Conservation (phyloP, 108 stramenopile species). For the Mayamaea pseudoterrestris region DNA sequence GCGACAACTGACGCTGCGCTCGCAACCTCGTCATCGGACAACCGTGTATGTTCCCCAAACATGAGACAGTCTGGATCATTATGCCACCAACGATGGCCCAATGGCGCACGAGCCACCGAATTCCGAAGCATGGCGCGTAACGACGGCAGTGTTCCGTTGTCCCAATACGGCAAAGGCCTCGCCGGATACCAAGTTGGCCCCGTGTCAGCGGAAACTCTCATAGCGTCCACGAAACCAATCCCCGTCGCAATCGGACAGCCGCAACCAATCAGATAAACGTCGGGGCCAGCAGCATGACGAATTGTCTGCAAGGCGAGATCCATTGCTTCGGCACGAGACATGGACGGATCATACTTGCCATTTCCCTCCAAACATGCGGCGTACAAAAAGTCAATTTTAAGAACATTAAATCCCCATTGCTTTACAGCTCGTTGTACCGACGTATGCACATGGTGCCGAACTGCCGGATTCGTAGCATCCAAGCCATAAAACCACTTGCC, state of each 20-base stretch:
- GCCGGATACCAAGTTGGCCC: slow-evolving; percentile 84
- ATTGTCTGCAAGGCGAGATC: slow-evolving; percentile 74
- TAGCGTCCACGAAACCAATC: slow-evolving; percentile 80
- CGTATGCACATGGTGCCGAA: slow-evolving; percentile 50
- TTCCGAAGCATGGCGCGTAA: slow-evolving; percentile 84
- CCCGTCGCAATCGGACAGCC: slow-evolving; percentile 75
- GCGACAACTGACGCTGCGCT: slow-evolving; percentile 81
- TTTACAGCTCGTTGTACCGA: slow-evolving; percentile 65
- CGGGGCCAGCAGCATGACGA: slow-evolving; percentile 67
- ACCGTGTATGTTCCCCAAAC: slow-evolving; percentile 71
- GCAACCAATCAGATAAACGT: slow-evolving; percentile 80
- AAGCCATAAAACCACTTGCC: slow-evolving; percentile 91
- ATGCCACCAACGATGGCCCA: slow-evolving; percentile 87
- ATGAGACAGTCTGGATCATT: slow-evolving; percentile 93
- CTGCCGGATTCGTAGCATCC: slow-evolving; percentile 83
- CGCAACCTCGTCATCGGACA: slow-evolving; percentile 73
- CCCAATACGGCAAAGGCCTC: slow-evolving; percentile 81
- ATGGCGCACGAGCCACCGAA: slow-evolving; percentile 62
- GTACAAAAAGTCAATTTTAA: slow-evolving; percentile 91
- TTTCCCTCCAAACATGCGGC: slow-evolving; percentile 80
- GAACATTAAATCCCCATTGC: slow-evolving; percentile 79
- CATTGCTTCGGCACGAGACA: slow-evolving; percentile 84
- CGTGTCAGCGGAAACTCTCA: slow-evolving; percentile 83
- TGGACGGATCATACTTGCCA: slow-evolving; percentile 70
- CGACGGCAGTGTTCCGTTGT: slow-evolving; percentile 84